A percentile compares a stretch with the other conserved stretches of the same genome.
Conservation (phyloP, 169 alveolate genomes). For the Eimeria praecox region DNA sequence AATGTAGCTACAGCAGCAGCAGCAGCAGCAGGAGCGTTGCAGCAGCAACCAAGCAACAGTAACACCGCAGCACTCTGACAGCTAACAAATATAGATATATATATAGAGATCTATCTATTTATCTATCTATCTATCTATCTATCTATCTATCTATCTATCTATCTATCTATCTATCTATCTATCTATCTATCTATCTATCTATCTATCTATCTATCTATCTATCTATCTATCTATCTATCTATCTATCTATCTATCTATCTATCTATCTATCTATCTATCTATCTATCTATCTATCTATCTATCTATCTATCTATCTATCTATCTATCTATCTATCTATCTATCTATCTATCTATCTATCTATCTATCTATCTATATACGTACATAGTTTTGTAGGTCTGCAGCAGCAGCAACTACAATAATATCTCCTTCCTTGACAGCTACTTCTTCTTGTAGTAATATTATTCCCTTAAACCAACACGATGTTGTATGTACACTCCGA, state of each 20-base stretch:
- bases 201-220: not conserved
- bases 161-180: too few species aligned
- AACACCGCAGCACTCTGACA: too few species aligned
- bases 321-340: too few species aligned
- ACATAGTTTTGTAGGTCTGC: constrained; percentile 67
- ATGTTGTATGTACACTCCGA: not conserved
- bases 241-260: too few species aligned
- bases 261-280: not conserved
- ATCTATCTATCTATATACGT: not conserved
- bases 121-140: not conserved
- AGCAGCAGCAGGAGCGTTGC: not conserved
- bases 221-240: not conserved
- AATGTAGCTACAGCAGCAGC: not conserved
- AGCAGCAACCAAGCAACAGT: not conserved
- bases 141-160: too few species aligned
- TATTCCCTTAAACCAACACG: constrained; percentile 66
- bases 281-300: too few species aligned
- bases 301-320: too few species aligned
- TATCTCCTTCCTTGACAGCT: constrained; percentile 38
- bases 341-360: too few species aligned
- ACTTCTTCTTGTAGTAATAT: constrained; percentile 56
- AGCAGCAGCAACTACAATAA: constrained; percentile 16
- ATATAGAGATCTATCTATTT: too few species aligned
- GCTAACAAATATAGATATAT: not conserved
- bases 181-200: too few species aligned